Base-by-base conservation (phyloP, 306 rosid genomes). In the Vigna trinervia region DNA sequence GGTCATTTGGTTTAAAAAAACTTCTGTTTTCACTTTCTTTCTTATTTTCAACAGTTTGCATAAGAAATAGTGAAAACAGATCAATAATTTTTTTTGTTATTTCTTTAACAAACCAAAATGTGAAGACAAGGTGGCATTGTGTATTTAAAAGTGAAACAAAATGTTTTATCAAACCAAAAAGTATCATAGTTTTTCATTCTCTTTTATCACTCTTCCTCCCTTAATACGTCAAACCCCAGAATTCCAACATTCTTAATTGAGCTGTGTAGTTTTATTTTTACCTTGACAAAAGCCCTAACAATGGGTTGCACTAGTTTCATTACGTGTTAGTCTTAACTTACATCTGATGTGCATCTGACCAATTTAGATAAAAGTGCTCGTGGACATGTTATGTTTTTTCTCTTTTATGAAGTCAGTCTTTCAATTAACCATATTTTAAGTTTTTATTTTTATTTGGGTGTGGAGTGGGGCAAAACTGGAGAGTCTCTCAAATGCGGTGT, bases 301-400 rank as follows among this genome's bases (percentile, higher is more conserved):
- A 34, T 51, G 32, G 50, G 78, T 39, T 45, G 38, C 72, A 20
- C 34, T 56, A 50, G 66, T 15, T 59, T 70, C 48, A 11, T 23
- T 36, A 39, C 43, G 11, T 38, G 47, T 20, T 9, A 45, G 20
- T 62, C 46, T 36, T 19, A 80, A 11, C 51, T 61, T 32, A 30
- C 34, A 20, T 75, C 36, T 34, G 23, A 50, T 63, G 63, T 46
- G 39, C 63, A 62, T 72, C 38, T 54, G 45, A 54, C 30, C 30
- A 57, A 57, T 80, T 30, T 30, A 28, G 59, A 39, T 2, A 47
- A 4, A 61, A 59, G 51, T 76, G 46, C 77, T 62, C 14, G 54
- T 34, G 26, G 41, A 19, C 11, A 14, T 54, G 22, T 64, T 64
- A 30, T 76, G 22, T 66, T 66, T 52, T 64, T 77, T 66, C 47